phyloP scores from a whole-genome alignment of 2,329 filamentous ascomycete genomes.

The Cordyceps fumosorosea region DNA sequence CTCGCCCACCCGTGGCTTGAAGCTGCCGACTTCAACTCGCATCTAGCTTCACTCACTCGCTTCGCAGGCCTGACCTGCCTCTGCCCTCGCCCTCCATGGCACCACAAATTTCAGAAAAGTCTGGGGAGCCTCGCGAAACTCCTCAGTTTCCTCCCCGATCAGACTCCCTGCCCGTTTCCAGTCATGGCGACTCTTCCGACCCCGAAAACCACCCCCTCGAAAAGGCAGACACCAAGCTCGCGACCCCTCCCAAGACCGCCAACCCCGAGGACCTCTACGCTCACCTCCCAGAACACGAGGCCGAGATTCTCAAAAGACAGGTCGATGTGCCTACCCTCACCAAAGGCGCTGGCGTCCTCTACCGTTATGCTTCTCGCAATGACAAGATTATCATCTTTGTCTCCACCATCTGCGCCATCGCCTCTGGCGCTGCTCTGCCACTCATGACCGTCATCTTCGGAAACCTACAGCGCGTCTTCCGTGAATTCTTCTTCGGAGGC shows the following conservation, averaged over 20 bases:
- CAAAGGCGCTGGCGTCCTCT: constrained; percentile 59
- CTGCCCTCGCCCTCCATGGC: constrained; percentile 17
- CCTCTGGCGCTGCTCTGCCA: constrained; percentile 67
- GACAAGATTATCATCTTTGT: constrained; percentile 59
- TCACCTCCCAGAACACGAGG: constrained; percentile 60
- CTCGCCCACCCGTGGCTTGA: not conserved
- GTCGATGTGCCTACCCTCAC: constrained; percentile 58
- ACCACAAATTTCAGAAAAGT: not conserved
- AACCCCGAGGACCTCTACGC: constrained; percentile 48
- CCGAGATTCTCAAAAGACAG: constrained; percentile 60
- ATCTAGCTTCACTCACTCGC: not conserved
- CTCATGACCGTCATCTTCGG: constrained; percentile 81
- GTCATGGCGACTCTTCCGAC: constrained; percentile 29
- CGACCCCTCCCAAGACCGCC: constrained; percentile 24
- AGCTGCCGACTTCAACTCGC: not conserved
- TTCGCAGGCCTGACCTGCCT: constrained; percentile 2
- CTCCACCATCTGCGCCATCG: constrained; percentile 59
- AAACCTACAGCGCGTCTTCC: constrained; percentile 65
- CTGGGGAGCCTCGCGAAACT: constrained; percentile 10
- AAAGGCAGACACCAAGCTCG: constrained; percentile 39
- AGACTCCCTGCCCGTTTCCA: constrained; percentile 26
- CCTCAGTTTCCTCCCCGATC: constrained; percentile 13
- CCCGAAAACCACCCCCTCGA: constrained; percentile 24
- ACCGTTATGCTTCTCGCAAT: constrained; percentile 60
- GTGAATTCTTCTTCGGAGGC: constrained; percentile 48